Evolutionary conservation across 225 moss, liverwort and hornwort species (phyloP).

Genomic region (Bryum argenteum): DNA sequence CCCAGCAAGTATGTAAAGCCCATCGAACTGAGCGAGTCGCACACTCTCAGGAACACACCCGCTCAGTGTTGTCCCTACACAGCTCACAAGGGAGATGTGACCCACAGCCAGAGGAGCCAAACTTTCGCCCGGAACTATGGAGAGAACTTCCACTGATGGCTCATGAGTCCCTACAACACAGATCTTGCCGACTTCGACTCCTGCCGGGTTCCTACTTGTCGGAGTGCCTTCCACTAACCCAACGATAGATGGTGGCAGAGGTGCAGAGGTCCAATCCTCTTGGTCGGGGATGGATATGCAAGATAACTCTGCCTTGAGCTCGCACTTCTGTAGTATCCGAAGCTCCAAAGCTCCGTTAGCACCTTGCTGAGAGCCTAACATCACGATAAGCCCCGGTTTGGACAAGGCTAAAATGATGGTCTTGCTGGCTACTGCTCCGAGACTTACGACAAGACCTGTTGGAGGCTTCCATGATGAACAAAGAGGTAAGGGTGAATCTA

Average conservation of each 20-base stretch:
- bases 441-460: conserved; percentile 63
- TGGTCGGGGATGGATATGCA: conserved; percentile 95
- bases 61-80: conserved; percentile 75
- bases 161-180: conserved; percentile 96
- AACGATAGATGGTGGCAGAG: conserved; percentile 68
- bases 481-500: conserved; percentile 54
- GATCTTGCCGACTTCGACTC: conserved; percentile 78
- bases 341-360: conserved; percentile 55
- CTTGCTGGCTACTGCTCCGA: conserved; percentile 90
- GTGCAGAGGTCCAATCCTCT: conserved; percentile 63
- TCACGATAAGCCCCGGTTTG: conserved; percentile 84
- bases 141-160: conserved; percentile 96
- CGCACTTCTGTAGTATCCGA: conserved; percentile 70
- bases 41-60: conserved; percentile 97
- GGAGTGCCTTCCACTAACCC: conserved; percentile 60
- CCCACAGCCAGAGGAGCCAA: conserved; percentile 84
- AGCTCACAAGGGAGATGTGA: conserved; percentile 77
- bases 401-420: conserved; percentile 83
- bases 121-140: conserved; percentile 73
- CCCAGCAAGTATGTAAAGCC: conserved; percentile 88
- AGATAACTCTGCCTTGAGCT: conserved; percentile 84
- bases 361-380: conserved; percentile 70
- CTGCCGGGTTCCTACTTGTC: conserved; percentile 48
- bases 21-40: conserved; percentile 88
- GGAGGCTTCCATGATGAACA: conserved; percentile 82